Percentiles rank a stretch among this genome's conserved stretches.
Conservation (phyloP, 371 early-diverging fungal species). For the Fennellomyces sp. region DNA sequence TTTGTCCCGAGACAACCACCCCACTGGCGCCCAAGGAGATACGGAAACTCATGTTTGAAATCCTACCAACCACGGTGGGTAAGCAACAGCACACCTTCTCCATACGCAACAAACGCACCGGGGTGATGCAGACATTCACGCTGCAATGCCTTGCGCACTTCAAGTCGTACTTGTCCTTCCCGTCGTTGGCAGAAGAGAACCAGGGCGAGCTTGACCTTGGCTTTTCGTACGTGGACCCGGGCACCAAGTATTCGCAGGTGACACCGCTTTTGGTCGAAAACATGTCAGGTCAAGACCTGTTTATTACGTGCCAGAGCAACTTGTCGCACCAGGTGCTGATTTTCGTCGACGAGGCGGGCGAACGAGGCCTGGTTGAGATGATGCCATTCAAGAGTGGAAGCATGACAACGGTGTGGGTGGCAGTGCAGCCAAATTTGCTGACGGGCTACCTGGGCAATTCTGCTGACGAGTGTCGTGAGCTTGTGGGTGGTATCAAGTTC, state of each 20-base stretch:
- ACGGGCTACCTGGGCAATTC: conserved; percentile 46
- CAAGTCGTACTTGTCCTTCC: conserved; percentile 65
- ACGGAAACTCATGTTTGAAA: conserved; percentile 61
- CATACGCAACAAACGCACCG: conserved; percentile 41
- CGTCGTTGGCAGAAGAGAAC: conserved; percentile 56
- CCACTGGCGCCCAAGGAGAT: conserved; percentile 55
- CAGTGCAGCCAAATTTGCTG: conserved; percentile 77
- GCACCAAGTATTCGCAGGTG: conserved; percentile 78
- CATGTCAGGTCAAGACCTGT: conserved; percentile 65
- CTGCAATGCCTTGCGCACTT: conserved; percentile 64
- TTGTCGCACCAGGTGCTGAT: conserved; percentile 82
- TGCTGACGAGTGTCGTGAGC: conserved; percentile 66
- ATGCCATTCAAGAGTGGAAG: conserved; percentile 58
- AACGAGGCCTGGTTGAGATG: conserved; percentile 61
- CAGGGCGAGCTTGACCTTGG: conserved; percentile 77
- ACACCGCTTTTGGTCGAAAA: conserved; percentile 75
- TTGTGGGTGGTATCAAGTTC: conserved; percentile 86
- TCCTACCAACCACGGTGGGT: conserved; percentile 55
- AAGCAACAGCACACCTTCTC: conserved; percentile 56
- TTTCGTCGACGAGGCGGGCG: conserved; percentile 72
- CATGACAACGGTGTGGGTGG: conserved; percentile 74
- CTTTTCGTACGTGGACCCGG: conserved; percentile 80
- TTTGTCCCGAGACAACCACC: conserved; percentile 23
- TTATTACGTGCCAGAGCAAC: conserved; percentile 77
- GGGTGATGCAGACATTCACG: conserved; percentile 46